Conservation (phyloP, 1,284 basidiomycete species). For the Ustilago loliicola region DNA sequence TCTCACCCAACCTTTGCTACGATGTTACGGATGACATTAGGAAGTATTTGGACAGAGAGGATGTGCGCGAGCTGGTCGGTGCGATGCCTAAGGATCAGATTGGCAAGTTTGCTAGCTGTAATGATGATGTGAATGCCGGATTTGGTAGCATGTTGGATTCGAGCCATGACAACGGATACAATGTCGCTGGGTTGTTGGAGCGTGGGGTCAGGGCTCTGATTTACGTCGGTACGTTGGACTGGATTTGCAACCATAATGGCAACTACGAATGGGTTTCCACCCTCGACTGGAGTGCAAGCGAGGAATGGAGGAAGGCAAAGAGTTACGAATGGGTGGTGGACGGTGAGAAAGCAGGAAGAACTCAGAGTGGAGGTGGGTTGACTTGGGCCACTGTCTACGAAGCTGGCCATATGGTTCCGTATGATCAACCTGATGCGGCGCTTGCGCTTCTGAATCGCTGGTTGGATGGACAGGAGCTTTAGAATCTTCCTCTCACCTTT, state of each 20-base stretch:
- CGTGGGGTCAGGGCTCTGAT: constrained; percentile 80
- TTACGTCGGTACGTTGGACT: constrained; percentile 76
- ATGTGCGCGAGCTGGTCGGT: constrained; percentile 59
- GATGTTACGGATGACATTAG: constrained; percentile 55
- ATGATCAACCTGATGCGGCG: constrained; percentile 56
- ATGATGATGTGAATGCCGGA: constrained; percentile 32
- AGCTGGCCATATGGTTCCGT: constrained; percentile 63
- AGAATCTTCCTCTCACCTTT: background rate
- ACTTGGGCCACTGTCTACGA: constrained; percentile 60
- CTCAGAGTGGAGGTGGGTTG: constrained; percentile 39
- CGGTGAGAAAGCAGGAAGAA: constrained; percentile 48
- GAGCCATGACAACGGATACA: constrained; percentile 65
- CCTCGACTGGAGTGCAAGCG: constrained; percentile 40
- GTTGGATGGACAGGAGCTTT: constrained; percentile 60
- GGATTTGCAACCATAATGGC: constrained; percentile 66
- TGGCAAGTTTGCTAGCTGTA: constrained; percentile 58
- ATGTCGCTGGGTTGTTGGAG: constrained; percentile 81
- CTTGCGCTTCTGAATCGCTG: constrained; percentile 66
- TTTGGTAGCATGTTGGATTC: constrained; percentile 43
- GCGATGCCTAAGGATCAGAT: constrained; percentile 52
- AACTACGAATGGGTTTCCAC: constrained; percentile 52
- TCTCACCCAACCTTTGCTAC: constrained; percentile 58
- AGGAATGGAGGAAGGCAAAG: constrained; percentile 31
- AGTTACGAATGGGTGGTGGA: constrained; percentile 51
- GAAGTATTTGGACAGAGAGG: constrained; percentile 60